Percentiles rank a stretch among this genome's conserved stretches.
Conservation (phyloP, 345 rosid genomes). For the Murraya koenigii region DNA sequence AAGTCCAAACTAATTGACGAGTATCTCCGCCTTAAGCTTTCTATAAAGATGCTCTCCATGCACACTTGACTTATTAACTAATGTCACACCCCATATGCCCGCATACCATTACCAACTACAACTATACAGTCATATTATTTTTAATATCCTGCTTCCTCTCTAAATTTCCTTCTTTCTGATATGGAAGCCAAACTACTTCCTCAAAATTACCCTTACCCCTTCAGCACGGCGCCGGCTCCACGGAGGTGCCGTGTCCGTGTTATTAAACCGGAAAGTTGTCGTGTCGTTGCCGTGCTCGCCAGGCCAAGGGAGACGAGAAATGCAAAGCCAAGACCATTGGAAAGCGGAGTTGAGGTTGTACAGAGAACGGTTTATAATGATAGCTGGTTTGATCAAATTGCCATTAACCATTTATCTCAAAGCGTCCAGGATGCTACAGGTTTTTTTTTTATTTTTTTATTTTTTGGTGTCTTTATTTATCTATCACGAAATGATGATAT, state of each 20-base stretch:
- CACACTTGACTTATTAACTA: background rate
- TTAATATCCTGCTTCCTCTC: background rate
- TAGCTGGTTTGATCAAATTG: conserved; percentile 50
- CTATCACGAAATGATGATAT: no score
- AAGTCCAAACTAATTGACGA: conserved; percentile 1
- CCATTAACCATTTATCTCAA: conserved; percentile 52
- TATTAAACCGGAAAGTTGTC: conserved; percentile 7
- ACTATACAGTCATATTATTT: no score
- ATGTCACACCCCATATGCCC: background rate
- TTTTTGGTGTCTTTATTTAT: no score
- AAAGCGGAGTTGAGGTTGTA: background rate
- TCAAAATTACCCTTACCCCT: conserved; percentile 1
- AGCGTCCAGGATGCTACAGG: conserved; percentile 60
- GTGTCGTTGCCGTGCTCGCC: conserved; percentile 32
- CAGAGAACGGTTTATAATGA: conserved; percentile 41
- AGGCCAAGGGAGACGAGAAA: conserved; percentile 21
- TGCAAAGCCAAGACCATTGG: conserved; percentile 11
- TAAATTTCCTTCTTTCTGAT: background rate
- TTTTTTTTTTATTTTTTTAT: conserved; percentile 10
- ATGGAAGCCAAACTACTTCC: conserved; percentile 37
- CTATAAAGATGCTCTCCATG: conserved; percentile 1
- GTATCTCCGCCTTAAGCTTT: background rate
- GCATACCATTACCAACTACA: no score
- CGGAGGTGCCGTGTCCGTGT: background rate
- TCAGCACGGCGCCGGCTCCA: background rate